Evolutionary conservation across 2,329 filamentous ascomycete genomes (phyloP), one percentile per base, ranked within the genome.

Genomic region (Neoascochyta sp.): DNA sequence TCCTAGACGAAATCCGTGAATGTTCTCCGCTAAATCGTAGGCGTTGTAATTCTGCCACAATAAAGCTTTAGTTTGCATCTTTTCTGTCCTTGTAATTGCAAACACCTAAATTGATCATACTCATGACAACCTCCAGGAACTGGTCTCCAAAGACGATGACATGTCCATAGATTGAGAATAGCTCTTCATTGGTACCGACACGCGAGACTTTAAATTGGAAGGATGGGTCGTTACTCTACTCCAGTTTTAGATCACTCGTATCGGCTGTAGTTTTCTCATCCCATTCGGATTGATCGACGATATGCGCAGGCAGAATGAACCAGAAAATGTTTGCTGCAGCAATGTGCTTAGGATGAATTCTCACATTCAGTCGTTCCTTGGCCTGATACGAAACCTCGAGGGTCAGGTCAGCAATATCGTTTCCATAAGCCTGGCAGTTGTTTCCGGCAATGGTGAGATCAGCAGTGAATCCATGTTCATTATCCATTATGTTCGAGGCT

Each of bases 11-110:
- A 84, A 75, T 3, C 76, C 68, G 43, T 86, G 81, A 1, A 76
- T 78, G 52, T 86, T 80, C 62, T 87, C 83, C 21, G 83, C 84
- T 1, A 88, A 69, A 1, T 84, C 84, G 50, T 88, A 88, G 3
- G 88, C 64, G 45, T 81, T 75, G 0, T 83, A 81, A 27, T 76
- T 68, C 3, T 74, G 0, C 81, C 3, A 45, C 42, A n/a, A n/a
- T n/a, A 46, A 51, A 46, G 8, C 29, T 7, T 87, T 16, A 36
- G 16, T 7, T 5, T n/a, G 3, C 7, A 7, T 7, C 10, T n/a
- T 16, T 68, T 7, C 37, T 68, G n/a, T n/a, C n/a, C n/a, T n/a
- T n/a, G n/a, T 8, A 4, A 9, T 4, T 6, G 5, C 7, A 16
- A 18, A 2, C 85, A 29, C 80, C 71, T 34, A 88, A 67, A 12